These are phyloP conservation scores for Pseudozyma sp. DNA, from an alignment of 1,284 basidiomycete genomes.

Conservation along the genomic window DNA sequence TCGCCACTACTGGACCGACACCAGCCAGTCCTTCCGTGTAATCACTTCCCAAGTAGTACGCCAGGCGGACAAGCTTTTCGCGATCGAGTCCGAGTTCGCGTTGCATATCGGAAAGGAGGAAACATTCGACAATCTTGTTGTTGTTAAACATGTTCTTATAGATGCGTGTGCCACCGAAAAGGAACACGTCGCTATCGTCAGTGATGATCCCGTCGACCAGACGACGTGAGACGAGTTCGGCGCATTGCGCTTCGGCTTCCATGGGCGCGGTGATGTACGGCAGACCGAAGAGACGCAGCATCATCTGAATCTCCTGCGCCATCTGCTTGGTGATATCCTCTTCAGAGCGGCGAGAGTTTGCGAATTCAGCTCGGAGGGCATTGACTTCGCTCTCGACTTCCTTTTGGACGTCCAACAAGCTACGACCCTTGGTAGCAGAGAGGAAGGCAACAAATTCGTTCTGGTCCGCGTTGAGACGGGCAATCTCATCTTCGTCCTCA, in stretches of 20 bases:
- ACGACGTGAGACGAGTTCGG: conserved; percentile 83
- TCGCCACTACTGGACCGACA: conserved; percentile 93
- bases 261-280: conserved; percentile 98
- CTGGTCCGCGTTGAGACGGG: conserved; percentile 73
- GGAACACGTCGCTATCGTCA: conserved; percentile 98
- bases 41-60: conserved; percentile 94
- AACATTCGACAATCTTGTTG: conserved; percentile 97
- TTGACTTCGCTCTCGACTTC: conserved; percentile 95
- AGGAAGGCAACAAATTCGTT: conserved; percentile 83
- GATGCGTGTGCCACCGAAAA: conserved; percentile 91
- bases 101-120: conserved; percentile 83
- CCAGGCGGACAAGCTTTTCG: conserved; percentile 86
- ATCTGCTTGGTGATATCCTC: conserved; percentile 95
- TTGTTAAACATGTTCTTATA: conserved; percentile 99
- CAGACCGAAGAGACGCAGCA: conserved; percentile 90
- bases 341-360: conserved; percentile 88
- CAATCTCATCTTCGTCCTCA: conserved; percentile 74
- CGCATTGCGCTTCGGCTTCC: conserved; percentile 99
- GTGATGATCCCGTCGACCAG: conserved; percentile 98
- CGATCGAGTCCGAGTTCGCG: conserved; percentile 89
- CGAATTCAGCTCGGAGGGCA: conserved; percentile 82
- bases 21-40: conserved; percentile 96
- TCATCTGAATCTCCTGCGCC: conserved; percentile 89
- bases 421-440: conserved; percentile 79
- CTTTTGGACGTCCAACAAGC: conserved; percentile 74